Evolutionary conservation across 1,284 basidiomycete species (phyloP), one percentile per base, ranked within the genome.

Genomic region (Thecaphora thlaspeos): DNA sequence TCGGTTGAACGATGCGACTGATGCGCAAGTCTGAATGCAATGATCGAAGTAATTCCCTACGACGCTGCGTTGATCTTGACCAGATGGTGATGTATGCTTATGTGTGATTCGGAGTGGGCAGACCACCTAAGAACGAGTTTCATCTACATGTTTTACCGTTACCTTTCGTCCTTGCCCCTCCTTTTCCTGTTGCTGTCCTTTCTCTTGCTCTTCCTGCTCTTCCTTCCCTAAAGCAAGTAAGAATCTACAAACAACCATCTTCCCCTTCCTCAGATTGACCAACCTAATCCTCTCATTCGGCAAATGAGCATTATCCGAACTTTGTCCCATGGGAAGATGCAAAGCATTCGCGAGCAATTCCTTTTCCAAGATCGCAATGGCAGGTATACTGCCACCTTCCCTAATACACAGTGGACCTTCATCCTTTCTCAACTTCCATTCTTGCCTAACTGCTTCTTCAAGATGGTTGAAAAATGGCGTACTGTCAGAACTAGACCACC

Each of bases 401-500:
- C 65, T 44, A 36, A 77, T 77, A 41, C 88, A n/a, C n/a, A n/a
- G n/a, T n/a, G n/a, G n/a, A n/a, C n/a, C n/a, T n/a, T n/a, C n/a
- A n/a, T 57, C 55, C 5, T 34, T 36, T 10, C 19, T 14, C 23
- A 85, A 80, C 17, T 86, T 86, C 92, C 91, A 95, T 68, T 93
- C 90, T 42, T 90, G 86, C 55, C 83, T 81, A 0, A 96, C 85
- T 10, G 91, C 88, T 37, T 82, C 81, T 75, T 91, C 89, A 19
- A 97, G 82, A 0, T 88, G 87, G 64, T 85, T 83, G 81, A 92
- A 91, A 84, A 89, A 94, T 2, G 83, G 82, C 55, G 87, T 87
- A 46, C 90, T 84, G 24, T 91, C 82, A 43, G 88, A 85, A 0
- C 92, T 91, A 1, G 96, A 82, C 94, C 94, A 98, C 92, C 93